Conservation (phyloP, 768 basidiomycete genomes). For the Lactarius akahatsu region DNA sequence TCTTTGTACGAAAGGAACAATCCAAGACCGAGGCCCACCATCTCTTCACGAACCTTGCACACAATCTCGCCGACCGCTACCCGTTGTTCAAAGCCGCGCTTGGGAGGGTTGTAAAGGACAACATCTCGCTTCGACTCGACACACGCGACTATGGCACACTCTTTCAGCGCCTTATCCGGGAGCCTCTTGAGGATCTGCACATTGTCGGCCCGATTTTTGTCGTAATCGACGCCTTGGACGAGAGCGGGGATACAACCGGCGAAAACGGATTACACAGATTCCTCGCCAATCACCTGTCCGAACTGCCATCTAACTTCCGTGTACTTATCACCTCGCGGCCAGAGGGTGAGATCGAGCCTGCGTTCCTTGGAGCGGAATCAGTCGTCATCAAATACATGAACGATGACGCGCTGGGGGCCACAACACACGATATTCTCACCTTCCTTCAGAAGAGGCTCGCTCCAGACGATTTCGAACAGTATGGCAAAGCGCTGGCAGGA, state of each 20-base stretch:
- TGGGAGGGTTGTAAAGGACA: neutral
- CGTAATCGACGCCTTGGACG: constrained; percentile 3
- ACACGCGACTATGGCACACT: constrained; percentile 1
- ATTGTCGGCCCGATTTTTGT: neutral
- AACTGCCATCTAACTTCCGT: constrained; percentile 7
- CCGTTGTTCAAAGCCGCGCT: neutral
- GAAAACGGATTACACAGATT: neutral
- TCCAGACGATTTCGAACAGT: no score
- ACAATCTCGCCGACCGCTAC: neutral
- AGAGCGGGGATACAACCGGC: neutral
- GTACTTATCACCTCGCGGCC: constrained; percentile 4
- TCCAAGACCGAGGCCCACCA: neutral
- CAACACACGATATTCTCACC: no score
- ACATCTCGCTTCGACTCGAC: neutral
- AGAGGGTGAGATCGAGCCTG: neutral
- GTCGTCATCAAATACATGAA: neutral
- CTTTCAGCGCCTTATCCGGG: neutral
- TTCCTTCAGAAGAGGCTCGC: neutral
- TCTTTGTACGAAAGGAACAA: neutral
- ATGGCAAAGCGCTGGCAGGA: neutral
- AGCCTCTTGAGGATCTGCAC: neutral
- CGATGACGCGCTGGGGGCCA: neutral
- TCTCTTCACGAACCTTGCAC: neutral
- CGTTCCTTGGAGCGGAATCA: neutral
- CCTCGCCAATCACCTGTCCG: neutral